Percentiles rank a stretch among this genome's conserved stretches.
Conservation (phyloP, 805 yeast species). For the Schwanniomyces vanrijiae region DNA sequence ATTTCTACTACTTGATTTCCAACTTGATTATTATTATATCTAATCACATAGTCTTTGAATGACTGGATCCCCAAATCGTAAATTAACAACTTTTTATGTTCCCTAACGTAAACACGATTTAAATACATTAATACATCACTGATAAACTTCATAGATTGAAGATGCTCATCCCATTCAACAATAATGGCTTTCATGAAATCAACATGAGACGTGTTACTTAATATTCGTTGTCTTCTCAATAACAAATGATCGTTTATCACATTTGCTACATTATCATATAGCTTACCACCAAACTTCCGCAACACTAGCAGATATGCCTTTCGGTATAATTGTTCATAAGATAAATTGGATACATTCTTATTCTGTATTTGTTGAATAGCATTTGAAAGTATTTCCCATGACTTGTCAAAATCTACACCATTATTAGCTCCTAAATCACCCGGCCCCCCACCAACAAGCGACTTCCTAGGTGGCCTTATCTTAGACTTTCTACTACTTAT, state of each 20-base stretch:
- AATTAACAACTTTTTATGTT: slow-evolving; percentile 57
- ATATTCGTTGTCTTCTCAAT: slow-evolving; percentile 11
- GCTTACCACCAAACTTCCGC: slow-evolving; percentile 61
- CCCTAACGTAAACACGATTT: slow-evolving; percentile 81
- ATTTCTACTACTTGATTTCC: slow-evolving; percentile 51
- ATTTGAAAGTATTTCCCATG: slow-evolving; percentile 63
- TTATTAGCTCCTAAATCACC: slow-evolving; percentile 20
- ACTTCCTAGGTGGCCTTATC: slow-evolving; percentile 65
- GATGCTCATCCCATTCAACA: slow-evolving; percentile 68
- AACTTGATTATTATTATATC: slow-evolving; percentile 47
- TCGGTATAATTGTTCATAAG: slow-evolving; percentile 81
- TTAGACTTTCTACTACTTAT: slow-evolving; percentile 50
- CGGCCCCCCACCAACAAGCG: slow-evolving; percentile 19
- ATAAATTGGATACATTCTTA: slow-evolving; percentile 69
- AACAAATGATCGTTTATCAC: slow-evolving; percentile 50
- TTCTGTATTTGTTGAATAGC: slow-evolving; percentile 74
- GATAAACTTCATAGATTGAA: slow-evolving; percentile 70
- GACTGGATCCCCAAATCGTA: slow-evolving; percentile 73
- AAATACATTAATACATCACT: slow-evolving; percentile 84
- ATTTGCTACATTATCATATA: slow-evolving; percentile 60
- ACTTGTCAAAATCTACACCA: slow-evolving; percentile 56
- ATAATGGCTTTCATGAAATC: slow-evolving; percentile 37
- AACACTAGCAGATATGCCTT: slow-evolving; percentile 76
- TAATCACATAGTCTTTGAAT: slow-evolving; percentile 62
- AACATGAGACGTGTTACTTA: slow-evolving; percentile 14